Evolutionary conservation across 768 basidiomycete genomes (phyloP).

Genomic region (Gymnopilus junonius): DNA sequence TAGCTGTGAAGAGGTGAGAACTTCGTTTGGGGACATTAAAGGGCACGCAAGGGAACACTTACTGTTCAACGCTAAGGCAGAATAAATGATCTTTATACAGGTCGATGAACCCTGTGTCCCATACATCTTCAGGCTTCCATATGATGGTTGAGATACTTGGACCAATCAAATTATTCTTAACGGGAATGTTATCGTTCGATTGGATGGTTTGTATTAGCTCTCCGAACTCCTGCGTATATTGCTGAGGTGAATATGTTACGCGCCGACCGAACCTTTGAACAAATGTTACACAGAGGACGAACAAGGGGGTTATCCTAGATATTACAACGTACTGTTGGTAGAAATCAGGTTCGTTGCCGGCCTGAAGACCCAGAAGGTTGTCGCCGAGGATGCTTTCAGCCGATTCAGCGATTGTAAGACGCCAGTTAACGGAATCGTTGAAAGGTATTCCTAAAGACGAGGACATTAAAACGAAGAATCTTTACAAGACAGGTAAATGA

Average conservation of each 20-base stretch:
- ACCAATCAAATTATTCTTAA: slow-evolving; percentile 52
- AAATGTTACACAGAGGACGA: not conserved
- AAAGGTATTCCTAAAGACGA: slow-evolving; percentile 53
- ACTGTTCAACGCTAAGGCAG: slow-evolving; percentile 62
- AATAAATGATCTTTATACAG: slow-evolving; percentile 45
- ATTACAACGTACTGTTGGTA: slow-evolving; percentile 44
- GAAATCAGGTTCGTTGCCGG: slow-evolving; percentile 82
- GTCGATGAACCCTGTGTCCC: slow-evolving; percentile 54
- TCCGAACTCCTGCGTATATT: slow-evolving; percentile 51
- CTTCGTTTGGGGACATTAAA: not conserved
- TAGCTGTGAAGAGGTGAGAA: slow-evolving; percentile 27
- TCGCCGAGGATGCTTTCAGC: slow-evolving; percentile 67
- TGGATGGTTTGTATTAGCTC: slow-evolving; percentile 28
- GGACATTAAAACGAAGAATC: not conserved
- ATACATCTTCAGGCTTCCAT: slow-evolving; percentile 53
- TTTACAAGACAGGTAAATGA: not conserved
- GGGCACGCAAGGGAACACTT: slow-evolving; percentile 17
- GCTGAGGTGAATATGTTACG: slow-evolving; percentile 34
- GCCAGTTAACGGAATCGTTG: slow-evolving; percentile 61
- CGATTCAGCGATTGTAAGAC: slow-evolving; percentile 56
- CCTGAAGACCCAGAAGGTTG: slow-evolving; percentile 68
- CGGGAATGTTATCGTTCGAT: slow-evolving; percentile 27
- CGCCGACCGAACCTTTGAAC: slow-evolving; percentile 38
- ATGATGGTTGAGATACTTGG: slow-evolving; percentile 59
- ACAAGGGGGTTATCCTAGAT: slow-evolving; percentile 10